A percentile compares a stretch with the other conserved stretches of the same genome.
phyloP scores from a whole-genome alignment of 148 eudicot species.

The Arctostaphylos glauca region DNA sequence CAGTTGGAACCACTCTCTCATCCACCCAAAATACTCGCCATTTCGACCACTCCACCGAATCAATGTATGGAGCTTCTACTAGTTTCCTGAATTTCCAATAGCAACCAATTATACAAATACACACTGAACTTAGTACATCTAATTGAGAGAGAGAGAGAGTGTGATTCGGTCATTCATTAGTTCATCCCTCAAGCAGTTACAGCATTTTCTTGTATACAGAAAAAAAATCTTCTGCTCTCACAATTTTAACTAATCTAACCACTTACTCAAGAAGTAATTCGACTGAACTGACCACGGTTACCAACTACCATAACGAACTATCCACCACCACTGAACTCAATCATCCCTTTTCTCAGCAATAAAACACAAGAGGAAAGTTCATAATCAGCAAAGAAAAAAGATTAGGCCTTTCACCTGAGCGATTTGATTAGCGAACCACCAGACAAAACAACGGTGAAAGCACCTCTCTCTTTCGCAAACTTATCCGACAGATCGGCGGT shows the following conservation, averaged over 20 bases:
- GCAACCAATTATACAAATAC: neutral
- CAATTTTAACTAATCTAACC: neutral
- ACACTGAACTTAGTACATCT: neutral
- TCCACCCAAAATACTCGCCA: conserved; percentile 82
- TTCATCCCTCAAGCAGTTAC: no score
- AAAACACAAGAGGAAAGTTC: neutral
- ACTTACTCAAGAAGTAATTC: neutral
- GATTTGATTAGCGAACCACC: conserved; percentile 70
- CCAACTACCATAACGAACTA: neutral
- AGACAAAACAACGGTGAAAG: conserved; percentile 67
- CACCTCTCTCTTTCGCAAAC: conserved; percentile 45
- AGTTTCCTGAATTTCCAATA: conserved; percentile 41
- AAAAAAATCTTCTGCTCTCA: neutral
- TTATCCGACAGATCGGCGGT: conserved; percentile 47
- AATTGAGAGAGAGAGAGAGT: no score
- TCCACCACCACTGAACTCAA: neutral
- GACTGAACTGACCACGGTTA: neutral
- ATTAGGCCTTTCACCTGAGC: conserved; percentile 36
- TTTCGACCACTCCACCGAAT: conserved; percentile 65
- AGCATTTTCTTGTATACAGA: no score
- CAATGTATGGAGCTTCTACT: conserved; percentile 43
- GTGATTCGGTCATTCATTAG: no score
- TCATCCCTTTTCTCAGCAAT: neutral
- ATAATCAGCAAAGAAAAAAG: neutral
- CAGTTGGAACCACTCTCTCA: conserved; percentile 66